Conservation (phyloP, 2,329 filamentous ascomycete species). For the Macroventuria anomochaeta region DNA sequence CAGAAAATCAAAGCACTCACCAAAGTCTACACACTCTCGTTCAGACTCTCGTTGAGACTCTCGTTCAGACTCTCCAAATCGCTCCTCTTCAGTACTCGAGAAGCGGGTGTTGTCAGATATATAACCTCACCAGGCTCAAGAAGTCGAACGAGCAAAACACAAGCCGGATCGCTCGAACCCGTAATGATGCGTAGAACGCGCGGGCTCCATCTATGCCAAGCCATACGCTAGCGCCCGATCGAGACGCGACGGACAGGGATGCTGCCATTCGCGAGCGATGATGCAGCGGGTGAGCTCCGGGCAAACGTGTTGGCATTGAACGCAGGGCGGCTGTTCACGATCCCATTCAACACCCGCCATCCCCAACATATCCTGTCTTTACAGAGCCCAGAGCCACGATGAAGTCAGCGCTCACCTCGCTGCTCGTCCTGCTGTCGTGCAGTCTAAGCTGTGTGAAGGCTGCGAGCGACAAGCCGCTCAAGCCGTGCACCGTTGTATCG, state of each 20-base stretch:
- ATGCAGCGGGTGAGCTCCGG: constrained; percentile 16
- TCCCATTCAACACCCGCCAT: neutral
- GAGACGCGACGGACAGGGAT: constrained; percentile 10
- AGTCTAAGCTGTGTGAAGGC: constrained; percentile 42
- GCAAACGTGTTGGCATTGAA: constrained; percentile 32
- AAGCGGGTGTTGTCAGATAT: constrained; percentile 3
- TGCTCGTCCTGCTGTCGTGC: constrained; percentile 40
- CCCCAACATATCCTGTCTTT: constrained; percentile 9
- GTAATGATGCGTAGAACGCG: constrained; percentile 34
- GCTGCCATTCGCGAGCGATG: neutral
- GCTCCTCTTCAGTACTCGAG: neutral
- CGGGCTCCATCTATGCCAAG: neutral
- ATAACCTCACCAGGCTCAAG: constrained; percentile 1
- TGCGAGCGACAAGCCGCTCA: constrained; percentile 53
- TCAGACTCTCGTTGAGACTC: neutral
- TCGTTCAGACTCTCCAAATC: neutral
- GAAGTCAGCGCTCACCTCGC: constrained; percentile 35
- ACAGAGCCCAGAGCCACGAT: constrained; percentile 24
- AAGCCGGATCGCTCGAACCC: constrained; percentile 27
- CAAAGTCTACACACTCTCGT: neutral
- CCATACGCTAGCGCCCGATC: constrained; percentile 7
- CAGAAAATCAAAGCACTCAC: too few relatives aligned
- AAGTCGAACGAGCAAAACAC: constrained; percentile 28
- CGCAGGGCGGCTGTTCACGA: constrained; percentile 7
- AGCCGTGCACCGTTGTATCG: constrained; percentile 68